phyloP scores from a whole-genome alignment of 2,329 filamentous ascomycete species.

The Chaetomium strumarium region DNA sequence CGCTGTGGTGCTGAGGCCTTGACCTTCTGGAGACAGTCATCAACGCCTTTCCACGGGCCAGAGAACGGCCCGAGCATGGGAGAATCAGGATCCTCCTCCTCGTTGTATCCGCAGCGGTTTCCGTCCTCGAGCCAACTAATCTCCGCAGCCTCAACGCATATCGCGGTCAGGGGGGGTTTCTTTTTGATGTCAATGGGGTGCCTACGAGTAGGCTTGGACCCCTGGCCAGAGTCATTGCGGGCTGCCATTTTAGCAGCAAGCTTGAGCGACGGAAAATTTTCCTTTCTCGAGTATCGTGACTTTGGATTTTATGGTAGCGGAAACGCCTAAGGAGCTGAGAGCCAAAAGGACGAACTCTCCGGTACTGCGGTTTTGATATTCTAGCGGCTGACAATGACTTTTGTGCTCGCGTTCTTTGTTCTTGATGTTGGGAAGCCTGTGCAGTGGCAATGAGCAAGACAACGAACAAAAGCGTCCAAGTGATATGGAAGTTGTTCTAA shows the following conservation, averaged over 20 bases:
- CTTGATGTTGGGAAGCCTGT: background rate
- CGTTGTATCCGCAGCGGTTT: background rate
- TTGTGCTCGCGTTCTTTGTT: background rate
- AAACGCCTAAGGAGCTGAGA: no score
- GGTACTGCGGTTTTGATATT: background rate
- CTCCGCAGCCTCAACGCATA: background rate
- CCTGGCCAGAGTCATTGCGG: background rate
- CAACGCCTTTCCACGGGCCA: background rate
- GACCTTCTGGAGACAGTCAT: background rate
- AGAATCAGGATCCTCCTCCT: background rate
- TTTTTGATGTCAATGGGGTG: background rate
- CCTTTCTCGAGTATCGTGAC: no score
- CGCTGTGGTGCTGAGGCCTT: background rate
- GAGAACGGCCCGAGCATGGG: conserved; percentile 7
- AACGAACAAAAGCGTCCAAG: background rate
- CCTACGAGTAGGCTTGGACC: background rate
- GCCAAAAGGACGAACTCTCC: background rate
- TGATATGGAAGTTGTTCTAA: conserved; percentile 1
- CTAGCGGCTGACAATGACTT: background rate
- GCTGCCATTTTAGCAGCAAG: background rate
- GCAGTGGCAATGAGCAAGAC: background rate
- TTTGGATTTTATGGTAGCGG: no score
- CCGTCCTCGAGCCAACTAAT: background rate
- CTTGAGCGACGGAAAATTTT: background rate
- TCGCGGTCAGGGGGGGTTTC: background rate